Base-by-base conservation (phyloP, 202 grass and related monocot species). In the Zizania palustris region DNA sequence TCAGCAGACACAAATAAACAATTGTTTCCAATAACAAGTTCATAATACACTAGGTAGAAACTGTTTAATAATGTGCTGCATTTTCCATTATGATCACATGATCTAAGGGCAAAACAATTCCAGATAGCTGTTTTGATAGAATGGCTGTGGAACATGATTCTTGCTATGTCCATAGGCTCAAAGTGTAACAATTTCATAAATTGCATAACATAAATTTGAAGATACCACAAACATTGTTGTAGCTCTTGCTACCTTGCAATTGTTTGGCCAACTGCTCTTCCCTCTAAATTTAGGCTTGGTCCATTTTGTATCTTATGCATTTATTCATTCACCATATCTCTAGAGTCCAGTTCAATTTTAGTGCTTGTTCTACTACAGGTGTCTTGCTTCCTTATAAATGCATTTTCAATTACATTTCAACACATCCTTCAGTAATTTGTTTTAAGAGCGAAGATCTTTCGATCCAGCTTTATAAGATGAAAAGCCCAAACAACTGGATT, bases 31-130 rank as follows among this genome's bases (percentile, higher is more conserved):
- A 4, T 41, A 57, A 18, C 28, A 37, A 55, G 60, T 19, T 45
- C 60, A 57, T 54, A 67, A 76, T 38, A 41, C 7, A 18, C 44
- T 57, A 62, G 50, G 50, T 45, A 58, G 39, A 16, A 57, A 10
- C 9, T 67, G 40, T 59, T 44, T 34, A 18, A 1, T 58, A 36
- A 45, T 45, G 58, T 58, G 14, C 9, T 67, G 8, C 14, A 18
- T 36, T 45, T 60, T 3, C 50, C 15, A 45, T 37, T n/a, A 11
- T 59, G 53, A 21, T 34, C 28, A 69, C 22, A 35, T 7, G 28
- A 68, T 46, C 54, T 22, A 20, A 60, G 35, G 74, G 55, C 12
- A 55, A 42, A 4, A 16, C 64, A 54, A n/a, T 51, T 54, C 65
- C 35, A 22, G 12, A 41, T 65, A 41, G 39, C 28, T 28, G 28